Evolutionary conservation across 1,284 basidiomycete genomes (phyloP).

Genomic region (Thelephora terrestris): DNA sequence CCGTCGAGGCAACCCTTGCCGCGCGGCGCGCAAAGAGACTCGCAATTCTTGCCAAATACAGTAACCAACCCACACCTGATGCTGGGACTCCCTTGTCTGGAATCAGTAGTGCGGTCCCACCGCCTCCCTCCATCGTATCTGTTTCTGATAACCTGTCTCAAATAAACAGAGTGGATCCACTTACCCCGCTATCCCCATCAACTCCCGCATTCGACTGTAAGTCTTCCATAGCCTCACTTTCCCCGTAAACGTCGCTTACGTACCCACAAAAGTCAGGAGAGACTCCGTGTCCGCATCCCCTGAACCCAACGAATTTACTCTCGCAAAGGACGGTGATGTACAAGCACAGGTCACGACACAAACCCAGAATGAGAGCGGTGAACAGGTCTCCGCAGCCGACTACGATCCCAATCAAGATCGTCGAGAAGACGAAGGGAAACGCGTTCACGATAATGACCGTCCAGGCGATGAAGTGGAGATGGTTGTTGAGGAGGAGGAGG

Average conservation of each 20-base stretch:
- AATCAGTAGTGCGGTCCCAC: constrained; percentile 63
- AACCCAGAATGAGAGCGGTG: constrained; percentile 38
- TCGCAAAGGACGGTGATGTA: constrained; percentile 49
- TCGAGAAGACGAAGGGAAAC: constrained; percentile 68
- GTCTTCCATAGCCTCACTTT: background rate
- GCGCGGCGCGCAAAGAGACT: constrained; percentile 73
- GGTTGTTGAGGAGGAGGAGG: constrained; percentile 45
- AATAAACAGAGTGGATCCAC: constrained; percentile 30
- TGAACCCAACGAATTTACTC: constrained; percentile 42
- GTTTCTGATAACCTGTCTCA: constrained; percentile 54
- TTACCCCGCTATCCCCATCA: background rate
- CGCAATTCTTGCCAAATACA: constrained; percentile 82
- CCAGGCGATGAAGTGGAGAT: constrained; percentile 40
- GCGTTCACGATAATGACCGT: constrained; percentile 38
- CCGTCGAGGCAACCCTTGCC: constrained; percentile 65
- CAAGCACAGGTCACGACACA: constrained; percentile 29
- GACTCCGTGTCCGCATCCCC: constrained; percentile 48
- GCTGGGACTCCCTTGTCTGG: constrained; percentile 44
- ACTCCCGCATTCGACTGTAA: constrained; percentile 6
- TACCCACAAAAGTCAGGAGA: constrained; percentile 28
- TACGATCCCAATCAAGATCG: constrained; percentile 86
- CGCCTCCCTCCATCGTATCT: constrained; percentile 45
- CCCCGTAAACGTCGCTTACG: background rate
- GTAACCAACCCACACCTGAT: constrained; percentile 18
- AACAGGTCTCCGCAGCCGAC: constrained; percentile 83